Evolutionary conservation across 805 yeast genomes (phyloP).

Genomic region (Hagleromyces aurorensis): DNA sequence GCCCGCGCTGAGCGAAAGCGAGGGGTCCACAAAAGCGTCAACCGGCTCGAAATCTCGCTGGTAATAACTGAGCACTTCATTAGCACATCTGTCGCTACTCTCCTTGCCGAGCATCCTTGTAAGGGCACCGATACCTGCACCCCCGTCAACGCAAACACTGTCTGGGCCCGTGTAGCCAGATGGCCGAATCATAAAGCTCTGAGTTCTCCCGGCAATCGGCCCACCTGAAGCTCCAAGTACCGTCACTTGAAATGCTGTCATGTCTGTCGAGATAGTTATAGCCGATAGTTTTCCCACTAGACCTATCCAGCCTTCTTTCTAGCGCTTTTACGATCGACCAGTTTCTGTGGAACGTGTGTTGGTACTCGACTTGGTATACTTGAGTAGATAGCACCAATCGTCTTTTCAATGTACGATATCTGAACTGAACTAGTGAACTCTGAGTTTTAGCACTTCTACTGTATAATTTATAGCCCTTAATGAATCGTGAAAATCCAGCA

Average conservation of each 20-base stretch:
- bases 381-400: no score
- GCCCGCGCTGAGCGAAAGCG: constrained; percentile 10
- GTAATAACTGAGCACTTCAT: constrained; percentile 17
- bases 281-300: no score
- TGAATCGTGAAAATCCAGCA: no score
- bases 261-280: constrained; percentile 1
- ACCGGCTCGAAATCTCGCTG: constrained; percentile 18
- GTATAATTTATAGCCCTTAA: no score
- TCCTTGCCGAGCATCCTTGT: constrained; percentile 32
- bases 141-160: constrained; percentile 68
- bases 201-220: constrained; percentile 64
- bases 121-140: constrained; percentile 57
- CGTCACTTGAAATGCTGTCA: constrained; percentile 45
- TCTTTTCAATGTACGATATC: no score
- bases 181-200: constrained; percentile 61
- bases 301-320: no score
- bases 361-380: no score
- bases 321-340: no score
- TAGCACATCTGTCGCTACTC: constrained; percentile 3
- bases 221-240: constrained; percentile 82
- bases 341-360: no score
- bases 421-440: no score
- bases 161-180: constrained; percentile 25
- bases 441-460: no score
- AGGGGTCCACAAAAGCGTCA: constrained; percentile 11